Evolutionary conservation across 2,329 filamentous ascomycete species (phyloP), one percentile per base, ranked within the genome.

Genomic region (Colletotrichum tofieldiae): DNA sequence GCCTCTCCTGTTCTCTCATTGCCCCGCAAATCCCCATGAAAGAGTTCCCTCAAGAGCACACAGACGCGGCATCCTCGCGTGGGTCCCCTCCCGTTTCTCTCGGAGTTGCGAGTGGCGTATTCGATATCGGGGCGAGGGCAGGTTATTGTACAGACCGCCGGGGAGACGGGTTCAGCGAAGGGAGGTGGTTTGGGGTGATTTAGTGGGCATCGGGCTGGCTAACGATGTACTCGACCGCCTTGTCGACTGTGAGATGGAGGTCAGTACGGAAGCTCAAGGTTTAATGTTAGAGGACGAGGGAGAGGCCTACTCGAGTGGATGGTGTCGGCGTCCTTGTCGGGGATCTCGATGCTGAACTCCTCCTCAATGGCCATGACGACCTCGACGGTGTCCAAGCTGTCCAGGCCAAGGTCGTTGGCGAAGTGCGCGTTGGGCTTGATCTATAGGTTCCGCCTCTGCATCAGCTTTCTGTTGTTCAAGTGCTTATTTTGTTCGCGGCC

Each of bases 331-430:
- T 98, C 94, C 91, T 98, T 98, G 87, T 98, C 95, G 78, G 95
- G 95, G 80, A 98, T 98, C 90, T 98, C 95, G 83, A 98, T 96
- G 93, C 94, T 90, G 81, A 92, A 91, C 80, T 92, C 88, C 92
- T 99, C 96, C 90, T 99, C 96, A 86, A 99, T 98, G 77, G 96
- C 96, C 96, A 99, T 99, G 79, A 99, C 96, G 77, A 99, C 96
- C 89, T 99, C 96, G 75, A 99, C 96, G 75, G 96, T 98, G 84
- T 99, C 96, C 84, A 99, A 90, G 86, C 93, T 97, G 88, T 99
- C 96, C 80, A 99, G 89, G 76, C 95, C 96, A 75, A 99, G 93
- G 86, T 99, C 96, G 84, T 98, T 98, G 82, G 94, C 90, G 86
- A 99, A 99, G 90, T 98, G 95, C 72, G 96, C 93, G 65, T 87